Base-by-base conservation (phyloP, 192 early-diverging fungal genomes). In the Dimargaris verticillata region DNA sequence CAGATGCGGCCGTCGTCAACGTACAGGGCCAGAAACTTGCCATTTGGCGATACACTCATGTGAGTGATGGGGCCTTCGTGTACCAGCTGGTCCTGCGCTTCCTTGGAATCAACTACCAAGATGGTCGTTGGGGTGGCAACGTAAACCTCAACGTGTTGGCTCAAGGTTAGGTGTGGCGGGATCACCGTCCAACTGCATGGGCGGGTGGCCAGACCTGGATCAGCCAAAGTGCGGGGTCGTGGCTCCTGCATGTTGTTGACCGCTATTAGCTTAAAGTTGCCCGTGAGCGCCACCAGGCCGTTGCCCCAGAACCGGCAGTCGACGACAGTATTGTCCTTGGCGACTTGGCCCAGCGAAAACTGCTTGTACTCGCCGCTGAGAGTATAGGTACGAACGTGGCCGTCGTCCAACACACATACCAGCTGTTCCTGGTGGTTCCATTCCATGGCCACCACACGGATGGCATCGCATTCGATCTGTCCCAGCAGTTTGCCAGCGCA, bases 11-110 rank as follows among this genome's bases (percentile, higher is more conserved):
- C 88, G 46, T 78, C 76, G 11, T 66, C 62, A 0, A 91, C 87
- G 66, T 89, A 92, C 50, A 97, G 71, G 0, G 92, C 92, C 33
- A 94, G 72, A 42, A 89, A 88, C 22, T 92, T 95, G 26, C 93
- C 95, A 68, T 96, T 93, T 6, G 95, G 90, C 15, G 96, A 96
- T 4, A 96, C 80, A 0, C 86, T 77, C 72, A 97, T 94, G 60
- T 79, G 78, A 12, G 74, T 78, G 61, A 92, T 95, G 1, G 96
- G 96, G 0, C 96, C 96, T 63, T 89, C 78, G 66, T 85, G 79
- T 24, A 96, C 69, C 44, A 83, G 72, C 85, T 89, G 87, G 71
- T 95, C 91, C 68, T 87, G 82, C 14, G 76, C 74, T 42, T 82
- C 86, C 28, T 70, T 76, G 5, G 79, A 79, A 66, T 99, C 95